Base-by-base conservation (phyloP, 176 grass and related monocot genomes). In the Phyllostachys edulis region DNA sequence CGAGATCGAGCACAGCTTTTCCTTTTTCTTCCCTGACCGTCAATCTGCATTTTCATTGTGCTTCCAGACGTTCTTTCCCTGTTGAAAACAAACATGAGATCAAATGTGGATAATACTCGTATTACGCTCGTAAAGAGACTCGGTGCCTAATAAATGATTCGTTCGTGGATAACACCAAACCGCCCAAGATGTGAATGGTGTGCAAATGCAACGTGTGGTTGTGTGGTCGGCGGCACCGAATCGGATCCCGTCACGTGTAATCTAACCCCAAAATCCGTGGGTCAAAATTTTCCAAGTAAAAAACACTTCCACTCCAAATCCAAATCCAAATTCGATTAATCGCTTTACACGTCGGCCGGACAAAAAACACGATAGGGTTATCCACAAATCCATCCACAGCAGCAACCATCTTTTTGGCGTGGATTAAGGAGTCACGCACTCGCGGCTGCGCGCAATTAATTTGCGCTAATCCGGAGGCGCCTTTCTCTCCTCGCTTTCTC, bases 361-460 rank as follows among this genome's bases (percentile, higher is more conserved):
- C 46, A 50, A 63, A 63, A 18, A 32, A 86, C 46, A 65, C 40
- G 3, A 10, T 36, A 44, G 51, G 38, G 27, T 26, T 77, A 90
- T 90, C 88, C 84, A 82, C 47, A 82, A 67, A 29, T 73, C 42
- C 78, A 90, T 90, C 88, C 84, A 56, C 56, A 38, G 36, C 39
- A 75, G n/a, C 56, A 17, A 7, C 78, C 4, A 49, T 24, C 44
- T 82, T 71, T 85, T n/a, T 0, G 6, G 37, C 63, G 34, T 26
- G 73, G 64, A 83, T 88, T 54, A 49, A 13, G 66, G 20, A 47
- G 40, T 44, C 50, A 75, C 51, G 42, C 39, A 8, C 38, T 11
- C n/a, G 15, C 71, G 1, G 9, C 32, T 29, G n/a, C 47, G 14
- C n/a, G 69, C 50, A 85, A 76, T 85, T 63, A 88, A 60, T 49